Base-by-base conservation (phyloP, 116 monocot species). In the Phalaenopsis hybrid region DNA sequence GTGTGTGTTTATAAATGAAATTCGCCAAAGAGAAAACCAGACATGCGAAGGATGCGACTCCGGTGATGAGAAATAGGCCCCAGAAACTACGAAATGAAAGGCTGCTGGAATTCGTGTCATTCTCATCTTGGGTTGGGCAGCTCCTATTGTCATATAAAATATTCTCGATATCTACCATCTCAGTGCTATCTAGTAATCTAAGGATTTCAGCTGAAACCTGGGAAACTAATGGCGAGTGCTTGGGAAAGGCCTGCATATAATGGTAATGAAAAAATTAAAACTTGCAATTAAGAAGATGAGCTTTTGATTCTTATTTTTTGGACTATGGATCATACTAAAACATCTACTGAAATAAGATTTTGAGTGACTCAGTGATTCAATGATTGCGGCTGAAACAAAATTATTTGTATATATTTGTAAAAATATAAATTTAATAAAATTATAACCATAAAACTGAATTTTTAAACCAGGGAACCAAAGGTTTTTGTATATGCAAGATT, bases 51-150 rank as follows among this genome's bases (percentile, higher is more conserved):
- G 90, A 90, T 10, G 83, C 77, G 20, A 20, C 45, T 28, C 88
- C 90, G 0, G 87, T 88, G 77, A 92, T 88, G 69, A 92, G 86
- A 79, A 92, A 92, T 10, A 92, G 83, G 6, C 92, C 92, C 57
- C 79, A 68, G 48, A 92, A 92, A 45, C 83, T 92, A 3, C 2
- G 20, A 65, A 92, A 75, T 9, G 57, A 33, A 2, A 92, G 85
- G 46, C 88, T 90, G 81, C 49, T 81, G 48, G 48, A 48, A 48
- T 48, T 48, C 28, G 20, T 11, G 31, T 25, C 20, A 78, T 78
- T 58, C 57, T 65, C 55, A 9, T 75, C 77, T 18, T 82, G 72
- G 57, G 73, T 46, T 0, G 61, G 13, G 78, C 88, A 85, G n/a
- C 28, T 78, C 5, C 46, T 37, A 68, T 86, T 43, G 12, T 43